Percentiles rank a stretch among this genome's conserved stretches.
Conservation (phyloP, 768 basidiomycete genomes). For the Suillus brevipes region DNA sequence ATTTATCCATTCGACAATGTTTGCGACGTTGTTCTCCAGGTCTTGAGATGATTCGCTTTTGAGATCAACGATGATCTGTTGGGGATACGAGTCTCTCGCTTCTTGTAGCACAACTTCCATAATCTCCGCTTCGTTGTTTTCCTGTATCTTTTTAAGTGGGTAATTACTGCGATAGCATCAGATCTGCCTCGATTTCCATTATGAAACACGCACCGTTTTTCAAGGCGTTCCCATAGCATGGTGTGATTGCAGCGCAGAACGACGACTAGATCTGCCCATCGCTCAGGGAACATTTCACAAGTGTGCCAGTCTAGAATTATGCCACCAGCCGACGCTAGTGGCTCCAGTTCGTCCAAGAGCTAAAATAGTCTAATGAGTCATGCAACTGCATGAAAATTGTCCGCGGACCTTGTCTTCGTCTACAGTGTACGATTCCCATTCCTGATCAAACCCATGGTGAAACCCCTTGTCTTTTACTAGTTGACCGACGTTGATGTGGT, state of each 20-base stretch:
- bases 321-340: slow-evolving; percentile 65
- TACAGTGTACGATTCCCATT: slow-evolving; percentile 93
- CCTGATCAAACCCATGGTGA: slow-evolving; percentile 85
- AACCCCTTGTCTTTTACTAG: slow-evolving; percentile 81
- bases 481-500: slow-evolving; percentile 89
- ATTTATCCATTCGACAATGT: slow-evolving; percentile 87
- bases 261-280: slow-evolving; percentile 95
- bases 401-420: slow-evolving; percentile 90
- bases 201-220: slow-evolving; percentile 65
- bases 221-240: slow-evolving; percentile 84
- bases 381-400: background rate
- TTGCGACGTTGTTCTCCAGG: slow-evolving; percentile 81
- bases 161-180: slow-evolving; percentile 59
- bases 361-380: slow-evolving; percentile 28
- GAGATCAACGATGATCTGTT: slow-evolving; percentile 86
- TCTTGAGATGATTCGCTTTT: slow-evolving; percentile 75
- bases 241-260: slow-evolving; percentile 90
- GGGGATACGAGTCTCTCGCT: slow-evolving; percentile 80
- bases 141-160: slow-evolving; percentile 89
- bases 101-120: slow-evolving; percentile 92
- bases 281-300: slow-evolving; percentile 90
- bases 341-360: slow-evolving; percentile 89
- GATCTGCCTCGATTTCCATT: background rate
- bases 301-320: slow-evolving; percentile 94
- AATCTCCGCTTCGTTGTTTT: slow-evolving; percentile 98